Evolutionary conservation across 495 filamentous ascomycete genomes (phyloP).

Genomic region (Letharia lupina): DNA sequence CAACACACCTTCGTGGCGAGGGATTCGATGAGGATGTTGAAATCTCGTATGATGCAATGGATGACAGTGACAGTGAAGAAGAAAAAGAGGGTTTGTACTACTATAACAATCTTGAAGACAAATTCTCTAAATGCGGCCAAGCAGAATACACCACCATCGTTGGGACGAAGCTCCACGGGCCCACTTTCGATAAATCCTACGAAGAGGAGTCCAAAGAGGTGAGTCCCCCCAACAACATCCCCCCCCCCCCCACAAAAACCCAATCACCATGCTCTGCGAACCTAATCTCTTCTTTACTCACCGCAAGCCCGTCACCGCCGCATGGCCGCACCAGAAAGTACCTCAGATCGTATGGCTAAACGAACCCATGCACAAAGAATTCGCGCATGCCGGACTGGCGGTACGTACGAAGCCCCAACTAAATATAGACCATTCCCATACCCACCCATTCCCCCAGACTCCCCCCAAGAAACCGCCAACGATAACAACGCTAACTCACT

Average conservation of each 20-base stretch:
- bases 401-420: not conserved
- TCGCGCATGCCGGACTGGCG: not conserved
- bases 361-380: not conserved
- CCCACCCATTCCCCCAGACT: not conserved
- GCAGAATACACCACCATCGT: not conserved
- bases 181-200: not conserved
- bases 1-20: not conserved
- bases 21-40: not conserved
- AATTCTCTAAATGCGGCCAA: not conserved
- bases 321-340: not conserved
- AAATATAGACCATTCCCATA: not conserved
- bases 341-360: not conserved
- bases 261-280: not conserved
- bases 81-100: no score
- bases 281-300: not conserved
- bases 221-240: not conserved
- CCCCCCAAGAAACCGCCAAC: no score
- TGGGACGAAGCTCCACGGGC: not conserved
- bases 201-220: not conserved
- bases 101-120: no score
- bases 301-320: not conserved
- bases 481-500: no score
- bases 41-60: not conserved
- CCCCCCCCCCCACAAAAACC: not conserved
- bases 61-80: not conserved